Evolutionary conservation across 2,329 filamentous ascomycete species (phyloP), one percentile per base, ranked within the genome.

Genomic region (Paraconiothyrium brasiliense): DNA sequence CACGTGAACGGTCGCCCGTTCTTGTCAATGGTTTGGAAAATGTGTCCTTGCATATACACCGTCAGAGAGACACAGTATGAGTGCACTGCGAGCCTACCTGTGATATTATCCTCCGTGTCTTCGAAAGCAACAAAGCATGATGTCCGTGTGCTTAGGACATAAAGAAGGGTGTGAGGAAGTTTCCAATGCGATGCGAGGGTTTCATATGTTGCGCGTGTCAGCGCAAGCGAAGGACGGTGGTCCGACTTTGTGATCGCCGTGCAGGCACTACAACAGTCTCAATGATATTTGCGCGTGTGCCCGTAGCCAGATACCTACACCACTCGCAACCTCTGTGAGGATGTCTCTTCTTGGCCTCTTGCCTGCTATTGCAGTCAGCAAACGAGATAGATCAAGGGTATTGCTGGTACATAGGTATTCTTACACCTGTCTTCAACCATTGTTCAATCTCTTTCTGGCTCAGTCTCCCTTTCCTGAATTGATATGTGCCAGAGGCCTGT

Each of bases 1-100:
- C 41, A 48, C 13, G 41, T 39, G 37, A 60, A 56, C 7, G 58
- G 41, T 22, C 39, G 58, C 11, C 58, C 41, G 8, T 41, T 35
- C 20, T 22, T 55, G 32, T 60, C 58, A 16, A 39, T 50, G 16
- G 58, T 60, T 35, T 60, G 58, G 34, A 60, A 56, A 3, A 50
- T 20, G 41, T 60, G 41, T 3, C 50, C 57, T 59, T 20, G 20
- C 32, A n/a, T 22, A 13, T n/a, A 39, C n/a, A 16, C 9, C 7
- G 13, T 41, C 22, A 46, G 48, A 34, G 22, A 49, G 22, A 16
- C 24, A 20, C 30, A 34, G 16, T 30, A 16, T 35, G 16, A 6
- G 4, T 30, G 7, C 7, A 22, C 6, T 0, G 34, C 4, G 30
- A 5, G 30, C 22, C 9, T 24, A 44, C 32, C 43, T 47, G 30